These are phyloP conservation scores for Spathaspora hagerdaliae DNA, from an alignment of 805 yeast species.

Conservation along the genomic window DNA sequence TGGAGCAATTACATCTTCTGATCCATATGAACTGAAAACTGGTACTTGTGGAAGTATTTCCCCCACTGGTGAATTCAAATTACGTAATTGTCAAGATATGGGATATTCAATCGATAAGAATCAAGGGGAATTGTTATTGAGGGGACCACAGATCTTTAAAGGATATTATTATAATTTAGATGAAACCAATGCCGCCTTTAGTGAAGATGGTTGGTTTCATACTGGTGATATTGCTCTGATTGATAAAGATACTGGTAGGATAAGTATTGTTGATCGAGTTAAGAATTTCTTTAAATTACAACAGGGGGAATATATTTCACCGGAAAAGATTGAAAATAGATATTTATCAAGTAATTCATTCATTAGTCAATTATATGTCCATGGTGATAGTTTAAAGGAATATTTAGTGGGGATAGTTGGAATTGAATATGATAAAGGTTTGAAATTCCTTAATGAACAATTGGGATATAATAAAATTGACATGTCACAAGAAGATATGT, in stretches of 20 bases:
- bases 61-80: constrained; percentile 43
- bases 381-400: constrained; percentile 55
- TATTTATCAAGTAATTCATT: constrained; percentile 49
- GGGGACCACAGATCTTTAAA: constrained; percentile 61
- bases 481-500: constrained; percentile 8
- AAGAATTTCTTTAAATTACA: constrained; percentile 65
- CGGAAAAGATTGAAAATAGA: constrained; percentile 64
- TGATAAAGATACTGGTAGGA: constrained; percentile 44
- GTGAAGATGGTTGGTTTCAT: constrained; percentile 50
- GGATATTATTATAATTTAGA: constrained; percentile 54
- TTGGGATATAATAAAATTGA: constrained; percentile 12
- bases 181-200: constrained; percentile 51
- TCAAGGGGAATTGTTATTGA: constrained; percentile 46
- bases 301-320: constrained; percentile 56
- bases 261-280: constrained; percentile 63
- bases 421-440: constrained; percentile 41
- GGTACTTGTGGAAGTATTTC: constrained; percentile 48
- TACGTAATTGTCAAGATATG: constrained; percentile 62
- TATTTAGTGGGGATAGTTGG: constrained; percentile 61
- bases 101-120: constrained; percentile 29
- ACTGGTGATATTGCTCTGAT: constrained; percentile 63
- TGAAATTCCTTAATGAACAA: constrained; percentile 12
- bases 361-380: constrained; percentile 50
- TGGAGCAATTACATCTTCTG: constrained; percentile 45
- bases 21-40: constrained; percentile 37